Evolutionary conservation across 75 land plant genomes (phyloP), one percentile per base, ranked within the genome.

Genomic region (Pinus taeda): DNA sequence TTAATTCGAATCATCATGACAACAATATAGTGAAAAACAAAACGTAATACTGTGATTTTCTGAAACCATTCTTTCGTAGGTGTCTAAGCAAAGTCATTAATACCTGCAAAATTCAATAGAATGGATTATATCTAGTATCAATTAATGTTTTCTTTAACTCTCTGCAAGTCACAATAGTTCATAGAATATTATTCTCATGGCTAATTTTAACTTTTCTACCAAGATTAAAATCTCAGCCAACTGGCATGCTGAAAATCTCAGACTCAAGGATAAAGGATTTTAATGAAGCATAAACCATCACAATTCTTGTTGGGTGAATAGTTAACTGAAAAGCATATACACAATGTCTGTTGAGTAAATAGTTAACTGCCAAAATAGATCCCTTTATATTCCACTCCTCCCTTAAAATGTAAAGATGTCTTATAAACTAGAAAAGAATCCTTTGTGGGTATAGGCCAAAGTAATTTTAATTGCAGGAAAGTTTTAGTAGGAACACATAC

Each of bases 61-160:
- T 91, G 91, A 82, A 97, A 97, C 98, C 98, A 97, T 64, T 97
- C 99, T 53, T 86, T 86, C 78, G 78, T 76, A 11, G 99, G 99
- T 49, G 98, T 93, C 20, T 91, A 71, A 26, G 90, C 81, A 75
- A 97, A 97, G 71, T 92, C 85, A 64, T 97, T 97, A 76, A 97
- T 97, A 98, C 99, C 99, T 96, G 85, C 78, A 77, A 18, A 9
- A 57, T 13, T 65, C 30, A 61, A 77, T 29, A 78, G 17, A 33
- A 21, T 22, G 59, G 33, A 79, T 55, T 22, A 6, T 67, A 58
- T 33, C 33, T 33, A 33, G 33, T 33, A 33, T 65, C 42, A 75
- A 53, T 79, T 18, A 24, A 56, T n/a, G 14, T 59, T 22, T 37
- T 21, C 49, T 21, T 33, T 2, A 0, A 9, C 30, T 15, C n/a